A percentile compares a stretch with the other conserved stretches of the same genome.
Conservation (phyloP, 495 filamentous ascomycete species). For the Aspergillus campestris region DNA sequence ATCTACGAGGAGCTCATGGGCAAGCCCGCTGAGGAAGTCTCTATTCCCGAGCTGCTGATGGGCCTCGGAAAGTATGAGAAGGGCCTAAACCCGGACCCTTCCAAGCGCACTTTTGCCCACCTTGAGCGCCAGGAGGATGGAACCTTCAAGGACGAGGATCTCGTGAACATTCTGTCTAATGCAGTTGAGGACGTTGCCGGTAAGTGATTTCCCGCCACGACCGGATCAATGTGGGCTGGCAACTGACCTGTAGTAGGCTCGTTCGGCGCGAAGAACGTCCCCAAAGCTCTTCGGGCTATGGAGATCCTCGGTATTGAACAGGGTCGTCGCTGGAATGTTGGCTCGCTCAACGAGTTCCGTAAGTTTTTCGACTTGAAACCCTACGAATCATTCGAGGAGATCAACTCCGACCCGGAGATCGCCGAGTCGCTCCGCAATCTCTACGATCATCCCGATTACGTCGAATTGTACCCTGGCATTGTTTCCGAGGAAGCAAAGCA, state of each 20-base stretch:
- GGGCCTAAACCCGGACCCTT: conserved; percentile 40
- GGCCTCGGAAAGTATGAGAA: conserved; percentile 45
- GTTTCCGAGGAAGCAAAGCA: conserved; percentile 46
- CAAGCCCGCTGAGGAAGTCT: conserved; percentile 47
- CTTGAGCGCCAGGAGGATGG: conserved; percentile 48
- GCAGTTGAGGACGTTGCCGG: conserved; percentile 54
- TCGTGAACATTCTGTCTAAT: conserved; percentile 51
- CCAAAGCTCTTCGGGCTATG: conserved; percentile 47
- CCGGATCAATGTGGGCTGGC: background rate
- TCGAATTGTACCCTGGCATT: conserved; percentile 58
- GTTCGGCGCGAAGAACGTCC: conserved; percentile 53
- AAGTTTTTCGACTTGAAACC: conserved; percentile 50
- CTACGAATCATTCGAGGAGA: conserved; percentile 53
- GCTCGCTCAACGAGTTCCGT: conserved; percentile 56
- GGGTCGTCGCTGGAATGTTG: conserved; percentile 50
- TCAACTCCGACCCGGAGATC: conserved; percentile 51
- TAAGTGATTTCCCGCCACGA: conserved; percentile 7
- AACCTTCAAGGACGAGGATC: conserved; percentile 51
- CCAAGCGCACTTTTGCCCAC: conserved; percentile 49
- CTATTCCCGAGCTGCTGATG: conserved; percentile 41
- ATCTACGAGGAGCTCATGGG: conserved; percentile 47
- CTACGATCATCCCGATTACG: conserved; percentile 53
- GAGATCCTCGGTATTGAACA: conserved; percentile 57
- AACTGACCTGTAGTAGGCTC: conserved; percentile 22
- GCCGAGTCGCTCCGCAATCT: conserved; percentile 44